A percentile compares a stretch with the other conserved stretches of the same genome.
Evolutionary conservation across 768 basidiomycete species (phyloP).

Genomic region (Xerocomus brunneocitrinus): DNA sequence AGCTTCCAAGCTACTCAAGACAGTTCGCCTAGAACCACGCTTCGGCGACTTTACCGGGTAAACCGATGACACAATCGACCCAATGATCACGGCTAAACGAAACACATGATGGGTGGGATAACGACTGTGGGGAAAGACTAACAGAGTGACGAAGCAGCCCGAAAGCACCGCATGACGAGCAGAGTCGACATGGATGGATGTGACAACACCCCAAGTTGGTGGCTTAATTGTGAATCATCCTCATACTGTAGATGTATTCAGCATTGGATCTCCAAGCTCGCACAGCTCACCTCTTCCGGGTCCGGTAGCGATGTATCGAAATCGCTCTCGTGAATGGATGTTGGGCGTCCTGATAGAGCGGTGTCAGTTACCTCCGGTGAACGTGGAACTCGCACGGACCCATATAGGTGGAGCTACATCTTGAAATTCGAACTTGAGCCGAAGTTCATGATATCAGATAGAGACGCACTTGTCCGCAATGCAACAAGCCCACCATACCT

Average conservation of each 20-base stretch:
- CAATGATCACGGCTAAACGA: conserved; percentile 60
- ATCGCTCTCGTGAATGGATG: conserved; percentile 63
- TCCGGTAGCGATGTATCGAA: conserved; percentile 64
- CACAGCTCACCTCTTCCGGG: conserved; percentile 44
- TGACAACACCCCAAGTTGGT: conserved; percentile 35
- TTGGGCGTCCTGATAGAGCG: conserved; percentile 50
- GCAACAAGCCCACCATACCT: conserved; percentile 79
- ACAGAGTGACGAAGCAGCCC: conserved; percentile 57
- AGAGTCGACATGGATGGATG: conserved; percentile 35
- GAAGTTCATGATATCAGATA: background rate
- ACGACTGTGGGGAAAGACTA: conserved; percentile 20
- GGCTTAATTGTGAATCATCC: conserved; percentile 54
- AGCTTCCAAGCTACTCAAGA: conserved; percentile 55
- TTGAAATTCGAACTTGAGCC: conserved; percentile 22
- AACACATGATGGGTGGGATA: background rate
- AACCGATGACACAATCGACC: conserved; percentile 59
- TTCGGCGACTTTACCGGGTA: conserved; percentile 60
- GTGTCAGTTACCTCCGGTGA: conserved; percentile 5
- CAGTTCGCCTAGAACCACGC: conserved; percentile 43
- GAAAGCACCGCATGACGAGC: conserved; percentile 54
- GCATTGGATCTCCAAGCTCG: background rate
- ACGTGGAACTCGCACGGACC: conserved; percentile 34
- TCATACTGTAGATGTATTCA: conserved; percentile 43
- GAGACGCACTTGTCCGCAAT: conserved; percentile 59
- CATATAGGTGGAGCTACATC: conserved; percentile 73